phyloP scores from a whole-genome alignment of 371 early-diverging fungal species.

The Apophysomyces elegans region DNA sequence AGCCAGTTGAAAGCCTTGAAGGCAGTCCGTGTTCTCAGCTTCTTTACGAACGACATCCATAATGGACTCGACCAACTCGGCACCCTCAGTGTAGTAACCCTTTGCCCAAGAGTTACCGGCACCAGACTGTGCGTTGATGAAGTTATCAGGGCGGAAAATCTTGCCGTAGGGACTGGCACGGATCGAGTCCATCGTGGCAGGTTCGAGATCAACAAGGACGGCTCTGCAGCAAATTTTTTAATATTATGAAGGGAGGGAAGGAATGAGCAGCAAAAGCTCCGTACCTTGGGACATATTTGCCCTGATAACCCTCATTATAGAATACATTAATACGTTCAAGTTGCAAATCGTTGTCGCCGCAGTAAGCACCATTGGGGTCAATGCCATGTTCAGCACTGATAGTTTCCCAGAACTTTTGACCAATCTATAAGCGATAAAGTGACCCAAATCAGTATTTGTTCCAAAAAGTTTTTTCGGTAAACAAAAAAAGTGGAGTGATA shows the following conservation, averaged over 20 bases:
- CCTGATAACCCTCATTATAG: slow-evolving; percentile 90
- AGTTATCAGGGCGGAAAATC: slow-evolving; percentile 87
- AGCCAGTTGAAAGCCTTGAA: slow-evolving; percentile 86
- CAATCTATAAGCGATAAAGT: slow-evolving; percentile 49
- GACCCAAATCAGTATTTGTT: slow-evolving; percentile 9
- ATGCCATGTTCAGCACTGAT: slow-evolving; percentile 92
- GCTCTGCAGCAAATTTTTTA: slow-evolving; percentile 30
- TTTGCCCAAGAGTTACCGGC: slow-evolving; percentile 94
- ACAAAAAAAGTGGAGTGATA: slow-evolving; percentile 5
- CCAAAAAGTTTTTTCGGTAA: slow-evolving; percentile 4
- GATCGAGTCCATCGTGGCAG: slow-evolving; percentile 97
- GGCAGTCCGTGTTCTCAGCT: slow-evolving; percentile 79
- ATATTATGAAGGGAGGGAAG: slow-evolving; percentile 31
- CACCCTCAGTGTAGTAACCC: slow-evolving; percentile 90
- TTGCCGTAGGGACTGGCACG: slow-evolving; percentile 67
- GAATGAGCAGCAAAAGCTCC: neutral
- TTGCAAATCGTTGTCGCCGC: slow-evolving; percentile 87
- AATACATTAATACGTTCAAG: slow-evolving; percentile 98
- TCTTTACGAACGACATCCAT: slow-evolving; percentile 85
- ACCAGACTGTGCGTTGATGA: slow-evolving; percentile 81
- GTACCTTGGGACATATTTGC: slow-evolving; percentile 81
- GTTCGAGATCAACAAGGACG: slow-evolving; percentile 97
- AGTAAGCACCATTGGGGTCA: slow-evolving; percentile 68
- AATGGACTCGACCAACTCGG: slow-evolving; percentile 81
- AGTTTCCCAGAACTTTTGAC: slow-evolving; percentile 92